Evolutionary conservation across 2,329 filamentous ascomycete species (phyloP).

Genomic region (Cladosporium sp.): DNA sequence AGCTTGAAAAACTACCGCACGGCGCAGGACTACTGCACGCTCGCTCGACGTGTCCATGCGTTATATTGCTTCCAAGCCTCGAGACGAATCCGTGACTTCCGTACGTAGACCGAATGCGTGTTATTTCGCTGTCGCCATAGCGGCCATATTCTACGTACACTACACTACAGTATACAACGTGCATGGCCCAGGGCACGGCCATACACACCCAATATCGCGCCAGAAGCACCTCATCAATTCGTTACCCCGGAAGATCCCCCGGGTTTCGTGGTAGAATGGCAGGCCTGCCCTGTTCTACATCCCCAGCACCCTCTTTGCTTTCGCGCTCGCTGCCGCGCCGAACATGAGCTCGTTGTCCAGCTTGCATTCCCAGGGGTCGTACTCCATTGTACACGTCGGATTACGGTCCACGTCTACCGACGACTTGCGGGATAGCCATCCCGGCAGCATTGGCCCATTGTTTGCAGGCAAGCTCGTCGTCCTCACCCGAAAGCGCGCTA

Average conservation of each 20-base stretch:
- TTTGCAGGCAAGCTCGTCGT: not conserved
- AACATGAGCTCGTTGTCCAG: constrained; percentile 8
- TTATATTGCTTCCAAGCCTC: not conserved
- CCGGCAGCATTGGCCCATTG: not conserved
- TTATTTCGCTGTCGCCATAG: not conserved
- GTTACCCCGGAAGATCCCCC: constrained; percentile 10
- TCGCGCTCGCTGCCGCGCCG: constrained; percentile 11
- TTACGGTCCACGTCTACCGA: not conserved
- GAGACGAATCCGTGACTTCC: not conserved
- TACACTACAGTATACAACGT: not conserved
- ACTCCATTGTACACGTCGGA: not conserved
- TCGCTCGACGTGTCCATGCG: constrained; percentile 8
- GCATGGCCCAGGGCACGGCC: not conserved
- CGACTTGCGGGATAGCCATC: constrained; percentile 6
- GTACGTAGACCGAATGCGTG: not conserved
- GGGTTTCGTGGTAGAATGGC: not conserved
- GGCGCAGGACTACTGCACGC: constrained; percentile 11
- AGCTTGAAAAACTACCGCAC: not conserved
- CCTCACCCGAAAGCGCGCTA: not conserved
- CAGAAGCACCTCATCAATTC: constrained; percentile 1
- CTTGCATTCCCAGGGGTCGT: not conserved
- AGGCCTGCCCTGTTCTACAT: not conserved
- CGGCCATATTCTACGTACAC: not conserved
- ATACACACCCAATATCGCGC: not conserved
- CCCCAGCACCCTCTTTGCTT: constrained; percentile 7